phyloP scores from a whole-genome alignment of 2,329 filamentous ascomycete genomes.

The Fusarium sarcochroum region DNA sequence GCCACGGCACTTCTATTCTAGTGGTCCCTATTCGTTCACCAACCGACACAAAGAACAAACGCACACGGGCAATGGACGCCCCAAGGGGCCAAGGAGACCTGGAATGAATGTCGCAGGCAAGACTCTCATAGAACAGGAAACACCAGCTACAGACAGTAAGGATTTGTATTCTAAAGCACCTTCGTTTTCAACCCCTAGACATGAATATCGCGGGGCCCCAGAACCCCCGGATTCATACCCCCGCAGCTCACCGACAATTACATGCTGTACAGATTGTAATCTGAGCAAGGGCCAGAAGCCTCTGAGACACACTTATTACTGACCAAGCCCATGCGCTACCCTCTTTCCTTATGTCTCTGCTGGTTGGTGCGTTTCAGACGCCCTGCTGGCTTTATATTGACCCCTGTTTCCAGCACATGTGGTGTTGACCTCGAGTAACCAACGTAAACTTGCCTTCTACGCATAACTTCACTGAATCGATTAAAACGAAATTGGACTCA shows the following conservation, averaged over 20 bases:
- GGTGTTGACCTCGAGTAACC: background rate
- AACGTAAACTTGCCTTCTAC: background rate
- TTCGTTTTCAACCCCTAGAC: background rate
- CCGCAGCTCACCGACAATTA: slow-evolving; percentile 45
- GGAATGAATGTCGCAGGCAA: background rate
- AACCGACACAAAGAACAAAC: slow-evolving; percentile 27
- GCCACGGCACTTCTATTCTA: slow-evolving; percentile 48
- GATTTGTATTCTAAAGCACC: background rate
- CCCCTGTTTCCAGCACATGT: background rate
- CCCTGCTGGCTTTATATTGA: background rate
- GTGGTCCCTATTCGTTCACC: slow-evolving; percentile 34
- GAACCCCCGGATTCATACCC: slow-evolving; percentile 32
- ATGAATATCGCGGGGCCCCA: slow-evolving; percentile 50
- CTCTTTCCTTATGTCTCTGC: too few relatives aligned
- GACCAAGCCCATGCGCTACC: background rate
- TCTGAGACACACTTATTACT: background rate
- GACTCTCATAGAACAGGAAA: background rate
- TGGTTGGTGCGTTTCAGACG: too few relatives aligned
- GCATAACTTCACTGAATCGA: background rate
- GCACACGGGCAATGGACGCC: background rate
- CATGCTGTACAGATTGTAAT: slow-evolving; percentile 13
- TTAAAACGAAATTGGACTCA: background rate
- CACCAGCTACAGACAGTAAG: background rate
- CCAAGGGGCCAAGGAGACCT: background rate
- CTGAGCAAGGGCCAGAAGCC: background rate